Conservation (phyloP, 495 filamentous ascomycete genomes). For the Parathielavia appendiculata region DNA sequence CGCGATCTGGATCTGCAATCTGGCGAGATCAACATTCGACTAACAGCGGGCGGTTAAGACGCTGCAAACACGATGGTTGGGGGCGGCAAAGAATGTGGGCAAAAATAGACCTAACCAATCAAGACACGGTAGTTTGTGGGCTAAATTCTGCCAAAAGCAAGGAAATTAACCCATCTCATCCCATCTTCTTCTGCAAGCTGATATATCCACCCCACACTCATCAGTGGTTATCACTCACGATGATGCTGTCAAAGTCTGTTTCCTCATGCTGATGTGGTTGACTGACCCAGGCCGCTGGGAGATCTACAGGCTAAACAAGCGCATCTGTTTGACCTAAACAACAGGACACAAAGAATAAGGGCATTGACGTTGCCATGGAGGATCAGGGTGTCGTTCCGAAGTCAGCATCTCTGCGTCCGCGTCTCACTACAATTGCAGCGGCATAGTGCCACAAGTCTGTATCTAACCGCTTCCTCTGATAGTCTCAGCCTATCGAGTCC, state of each 20-base stretch:
- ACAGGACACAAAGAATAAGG: neutral
- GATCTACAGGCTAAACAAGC: neutral
- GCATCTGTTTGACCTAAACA: neutral
- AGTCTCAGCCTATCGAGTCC: too few species aligned
- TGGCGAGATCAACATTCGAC: neutral
- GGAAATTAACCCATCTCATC: slow-evolving; percentile 17
- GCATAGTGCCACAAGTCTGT: too few species aligned
- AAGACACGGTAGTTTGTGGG: neutral
- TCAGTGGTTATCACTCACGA: neutral
- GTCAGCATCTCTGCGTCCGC: too few species aligned
- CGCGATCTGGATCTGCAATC: slow-evolving; percentile 7
- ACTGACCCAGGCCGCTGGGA: neutral
- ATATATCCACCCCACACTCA: neutral
- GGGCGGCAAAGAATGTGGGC: slow-evolving; percentile 16
- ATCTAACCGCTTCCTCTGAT: too few species aligned
- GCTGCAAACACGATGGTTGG: neutral
- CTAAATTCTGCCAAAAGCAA: slow-evolving; percentile 8
- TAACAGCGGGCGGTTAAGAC: slow-evolving; percentile 13
- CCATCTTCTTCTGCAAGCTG: neutral
- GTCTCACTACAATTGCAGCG: too few species aligned
- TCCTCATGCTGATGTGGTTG: neutral
- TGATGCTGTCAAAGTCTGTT: neutral
- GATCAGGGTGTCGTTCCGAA: too few species aligned
- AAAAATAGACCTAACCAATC: slow-evolving; percentile 21
- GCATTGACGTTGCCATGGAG: neutral